Evolutionary conservation across 768 basidiomycete species (phyloP), one percentile per base, ranked within the genome.

Genomic region (Mycena vitilis): DNA sequence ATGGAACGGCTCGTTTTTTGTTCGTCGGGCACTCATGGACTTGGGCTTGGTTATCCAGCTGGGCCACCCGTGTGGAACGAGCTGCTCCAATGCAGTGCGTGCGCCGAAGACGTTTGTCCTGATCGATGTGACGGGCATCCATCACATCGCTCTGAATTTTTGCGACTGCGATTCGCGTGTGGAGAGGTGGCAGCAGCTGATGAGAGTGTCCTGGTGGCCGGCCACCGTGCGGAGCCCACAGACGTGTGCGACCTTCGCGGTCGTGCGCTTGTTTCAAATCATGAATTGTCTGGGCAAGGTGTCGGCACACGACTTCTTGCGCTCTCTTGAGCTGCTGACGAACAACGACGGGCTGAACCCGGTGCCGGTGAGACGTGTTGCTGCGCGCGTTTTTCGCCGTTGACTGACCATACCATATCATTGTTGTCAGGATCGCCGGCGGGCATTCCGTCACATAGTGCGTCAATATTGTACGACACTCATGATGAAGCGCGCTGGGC

Each of bases 141-240:
- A 40, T 13, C 6, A 40, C 38, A 13, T 40, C 38, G 38, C 38
- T 13, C 8, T 40, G 38, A 40, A 40, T 40, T 40, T 40, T 13
- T 40, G 38, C 13, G 38, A 40, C 6, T 40, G 38, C 38, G 38
- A 40, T 13, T 40, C 38, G 8, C 6, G 38, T 7, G 13, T 40
- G 13, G 38, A 40, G 38, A 40, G 13, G 38, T 7, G 38, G 38
- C 38, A 61, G n/a, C 71, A 73, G 48, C 68, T 73, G 0, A 45
- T 73, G 53, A 51, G 68, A 2, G 55, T 48, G 0, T 3, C 49
- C 4, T 72, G 59, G 71, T 72, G 44, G 40, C 73, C 73, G 6
- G 71, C 71, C 5, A 69, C 71, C 1, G 45, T n/a, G 1, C 34
- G 22, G 13, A 16, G 55, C 12, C 60, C 62, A 0, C 37, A 20